Evolutionary conservation across 768 basidiomycete species (phyloP).

Genomic region (Cytidiella melzeri): DNA sequence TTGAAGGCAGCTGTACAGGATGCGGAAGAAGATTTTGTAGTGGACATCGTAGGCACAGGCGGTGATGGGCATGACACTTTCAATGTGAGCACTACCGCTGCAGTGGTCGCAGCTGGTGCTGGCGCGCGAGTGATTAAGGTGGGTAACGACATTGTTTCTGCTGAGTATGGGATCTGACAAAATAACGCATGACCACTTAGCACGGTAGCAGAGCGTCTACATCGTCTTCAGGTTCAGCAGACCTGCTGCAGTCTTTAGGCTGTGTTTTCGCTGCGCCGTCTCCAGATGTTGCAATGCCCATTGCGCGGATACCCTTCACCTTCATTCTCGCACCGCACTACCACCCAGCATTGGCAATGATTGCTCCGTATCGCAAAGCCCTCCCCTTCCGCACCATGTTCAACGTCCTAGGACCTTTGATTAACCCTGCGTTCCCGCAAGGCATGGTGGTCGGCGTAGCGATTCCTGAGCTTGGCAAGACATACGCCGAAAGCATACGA

Average conservation of each 20-base stretch:
- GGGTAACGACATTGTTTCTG: slow-evolving; percentile 16
- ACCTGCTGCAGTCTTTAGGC: slow-evolving; percentile 79
- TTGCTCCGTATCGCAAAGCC: slow-evolving; percentile 79
- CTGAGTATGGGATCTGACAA: background rate
- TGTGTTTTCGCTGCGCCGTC: slow-evolving; percentile 68
- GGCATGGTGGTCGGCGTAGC: slow-evolving; percentile 93
- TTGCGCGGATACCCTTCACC: slow-evolving; percentile 72
- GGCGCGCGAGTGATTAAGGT: slow-evolving; percentile 93
- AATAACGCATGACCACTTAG: slow-evolving; percentile 37
- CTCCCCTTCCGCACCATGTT: slow-evolving; percentile 96
- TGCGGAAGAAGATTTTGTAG: slow-evolving; percentile 53
- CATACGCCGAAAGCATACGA: slow-evolving; percentile 71
- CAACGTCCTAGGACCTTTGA: slow-evolving; percentile 90
- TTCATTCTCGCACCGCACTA: slow-evolving; percentile 95
- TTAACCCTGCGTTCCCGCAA: slow-evolving; percentile 82
- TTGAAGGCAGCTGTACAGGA: slow-evolving; percentile 56
- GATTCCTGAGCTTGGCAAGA: slow-evolving; percentile 68
- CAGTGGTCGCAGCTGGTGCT: slow-evolving; percentile 89
- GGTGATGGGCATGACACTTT: slow-evolving; percentile 95
- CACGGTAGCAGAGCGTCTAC: slow-evolving; percentile 90
- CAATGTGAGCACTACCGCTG: slow-evolving; percentile 95
- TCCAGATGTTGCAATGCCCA: slow-evolving; percentile 45
- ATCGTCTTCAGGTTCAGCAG: slow-evolving; percentile 90
- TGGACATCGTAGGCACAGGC: slow-evolving; percentile 88
- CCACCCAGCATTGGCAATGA: slow-evolving; percentile 76